Evolutionary conservation across 208 protist species (phyloP).

Genomic region (Leishmania braziliensis): DNA sequence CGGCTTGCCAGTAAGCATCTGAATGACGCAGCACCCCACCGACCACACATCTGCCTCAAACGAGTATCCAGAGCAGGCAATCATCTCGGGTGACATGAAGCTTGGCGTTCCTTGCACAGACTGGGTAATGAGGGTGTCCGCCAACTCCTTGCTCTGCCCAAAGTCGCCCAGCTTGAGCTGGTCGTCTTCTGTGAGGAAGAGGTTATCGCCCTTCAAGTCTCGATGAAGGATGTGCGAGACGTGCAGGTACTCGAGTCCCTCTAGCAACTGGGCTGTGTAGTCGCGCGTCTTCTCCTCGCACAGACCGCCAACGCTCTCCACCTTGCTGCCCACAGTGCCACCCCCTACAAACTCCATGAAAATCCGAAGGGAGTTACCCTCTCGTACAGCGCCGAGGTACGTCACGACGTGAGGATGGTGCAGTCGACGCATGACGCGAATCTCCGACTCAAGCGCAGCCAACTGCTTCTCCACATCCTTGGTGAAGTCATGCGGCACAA

Average conservation of each 20-base stretch:
- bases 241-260: constrained; percentile 91
- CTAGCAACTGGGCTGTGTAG: constrained; percentile 87
- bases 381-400: constrained; percentile 80
- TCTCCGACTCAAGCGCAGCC: constrained; percentile 84
- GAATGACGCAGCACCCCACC: constrained; percentile 89
- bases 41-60: constrained; percentile 93
- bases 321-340: constrained; percentile 71
- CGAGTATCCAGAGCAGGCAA: constrained; percentile 87
- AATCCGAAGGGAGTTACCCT: constrained; percentile 82
- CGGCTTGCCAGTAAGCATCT: constrained; percentile 90
- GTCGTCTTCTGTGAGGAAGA: constrained; percentile 81
- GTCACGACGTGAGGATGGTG: constrained; percentile 91
- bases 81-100: constrained; percentile 95
- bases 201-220: constrained; percentile 93
- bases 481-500: constrained; percentile 79
- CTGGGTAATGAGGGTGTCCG: constrained; percentile 81
- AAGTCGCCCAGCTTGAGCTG: constrained; percentile 91
- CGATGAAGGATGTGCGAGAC: constrained; percentile 83
- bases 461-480: constrained; percentile 86
- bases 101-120: constrained; percentile 91
- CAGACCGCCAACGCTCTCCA: constrained; percentile 68
- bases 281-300: constrained; percentile 61
- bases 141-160: constrained; percentile 88
- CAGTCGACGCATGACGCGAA: constrained; percentile 91
- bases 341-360: constrained; percentile 93